Base-by-base conservation (phyloP, 2,329 filamentous ascomycete genomes). In the Claviceps arundinis region DNA sequence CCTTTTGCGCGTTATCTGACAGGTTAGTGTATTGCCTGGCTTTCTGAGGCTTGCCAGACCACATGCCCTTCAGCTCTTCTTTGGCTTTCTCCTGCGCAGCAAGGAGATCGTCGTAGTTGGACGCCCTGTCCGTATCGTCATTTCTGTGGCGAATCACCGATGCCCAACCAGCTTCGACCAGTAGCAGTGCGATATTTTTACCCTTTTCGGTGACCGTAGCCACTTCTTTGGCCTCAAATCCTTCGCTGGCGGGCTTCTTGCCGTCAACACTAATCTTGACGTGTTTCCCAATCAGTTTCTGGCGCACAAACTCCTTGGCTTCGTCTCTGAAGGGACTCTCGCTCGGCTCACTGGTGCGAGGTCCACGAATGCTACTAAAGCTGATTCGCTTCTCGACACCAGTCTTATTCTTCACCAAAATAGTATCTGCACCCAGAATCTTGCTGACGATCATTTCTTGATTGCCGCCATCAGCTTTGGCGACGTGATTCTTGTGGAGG, bases 121-220 rank as follows among this genome's bases (percentile, higher is more conserved):
- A 84, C 48, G 90, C 91, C 50, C 93, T 81, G 68, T 98, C 93
- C 4, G 88, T 88, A 64, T 98, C 93, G 62, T 97, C 91, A 69
- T 91, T 87, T 57, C 90, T 82, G 71, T 98, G 93, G 56, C 93
- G 84, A 62, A 98, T 94, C 8, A 98, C 93, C 0, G 90, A 91
- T 24, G 85, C 87, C 73, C 90, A 95, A 34, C 93, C 93, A 58
- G 87, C 87, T 70, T 96, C 88, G n/a, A 97, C 89, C 41, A 97
- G 74, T 50, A 80, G 67, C 41, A 97, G 70, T 55, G 85, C 89
- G 56, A 97, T 75, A 65, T 97, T 97, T 70, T 90, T 93, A 69
- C 84, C 85, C 65, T 87, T 87, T 50, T 85, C 76, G 1, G 81
- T 84, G 45, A 98, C 79, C 1, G 91, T 96, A 43, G 88, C 91